Percentiles rank a stretch among this genome's conserved stretches.
Evolutionary conservation across 228 moss, liverwort and hornwort species (phyloP).

Genomic region (Sphagnum fallax): DNA sequence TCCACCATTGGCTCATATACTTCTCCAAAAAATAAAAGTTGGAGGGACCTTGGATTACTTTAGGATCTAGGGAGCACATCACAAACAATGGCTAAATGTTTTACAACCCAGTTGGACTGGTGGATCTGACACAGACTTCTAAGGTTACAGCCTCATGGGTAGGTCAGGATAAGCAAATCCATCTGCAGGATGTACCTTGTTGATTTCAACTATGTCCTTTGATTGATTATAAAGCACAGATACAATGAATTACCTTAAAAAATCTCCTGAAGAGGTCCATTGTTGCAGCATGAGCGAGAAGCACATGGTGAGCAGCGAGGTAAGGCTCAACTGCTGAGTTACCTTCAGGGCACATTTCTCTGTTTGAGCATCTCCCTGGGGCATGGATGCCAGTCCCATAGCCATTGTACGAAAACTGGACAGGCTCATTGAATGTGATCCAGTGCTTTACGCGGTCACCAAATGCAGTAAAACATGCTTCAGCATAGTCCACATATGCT

Average conservation of each 20-base stretch:
- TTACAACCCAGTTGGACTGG: no score
- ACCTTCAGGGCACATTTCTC: conserved; percentile 39
- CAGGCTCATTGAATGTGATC: conserved; percentile 83
- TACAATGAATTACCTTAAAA: conserved; percentile 36
- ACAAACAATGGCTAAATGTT: no score
- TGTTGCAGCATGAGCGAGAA: conserved; percentile 69
- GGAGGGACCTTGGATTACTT: no score
- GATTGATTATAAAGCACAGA: no score
- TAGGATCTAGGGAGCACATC: no score
- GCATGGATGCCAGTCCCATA: conserved; percentile 62
- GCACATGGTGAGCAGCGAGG: conserved; percentile 52
- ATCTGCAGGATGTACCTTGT: no score
- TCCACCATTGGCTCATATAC: no score
- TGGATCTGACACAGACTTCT: no score
- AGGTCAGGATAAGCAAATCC: no score
- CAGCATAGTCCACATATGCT: conserved; percentile 54
- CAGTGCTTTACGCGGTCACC: conserved; percentile 83
- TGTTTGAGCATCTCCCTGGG: conserved; percentile 67
- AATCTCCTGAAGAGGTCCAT: conserved; percentile 59
- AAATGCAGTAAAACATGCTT: conserved; percentile 65
- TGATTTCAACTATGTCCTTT: no score
- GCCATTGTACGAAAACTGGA: conserved; percentile 29
- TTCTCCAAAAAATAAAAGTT: no score
- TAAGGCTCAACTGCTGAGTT: conserved; percentile 73
- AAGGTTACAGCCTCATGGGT: no score